A percentile compares a stretch with the other conserved stretches of the same genome.
Conservation (phyloP, 1,139 yeast genomes). For the Lodderomyces elongisporus region DNA sequence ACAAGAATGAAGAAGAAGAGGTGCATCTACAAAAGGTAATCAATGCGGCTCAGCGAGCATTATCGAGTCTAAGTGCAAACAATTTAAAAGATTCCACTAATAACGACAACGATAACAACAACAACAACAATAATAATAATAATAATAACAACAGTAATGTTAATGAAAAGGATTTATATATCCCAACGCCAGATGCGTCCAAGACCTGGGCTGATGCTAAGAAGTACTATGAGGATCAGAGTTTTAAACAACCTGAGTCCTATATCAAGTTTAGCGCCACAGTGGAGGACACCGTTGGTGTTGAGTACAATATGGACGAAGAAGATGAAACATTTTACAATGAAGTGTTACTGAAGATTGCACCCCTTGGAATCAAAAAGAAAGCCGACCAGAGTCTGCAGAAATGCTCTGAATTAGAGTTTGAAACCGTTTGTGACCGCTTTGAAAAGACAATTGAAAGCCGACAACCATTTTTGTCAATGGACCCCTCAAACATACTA, state of each 20-base stretch:
- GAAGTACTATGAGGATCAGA: conserved; percentile 59
- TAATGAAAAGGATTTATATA: conserved; percentile 58
- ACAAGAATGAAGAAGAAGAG: conserved; percentile 95
- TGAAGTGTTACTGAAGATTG: conserved; percentile 32
- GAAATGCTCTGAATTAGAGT: conserved; percentile 70
- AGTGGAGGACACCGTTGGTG: conserved; percentile 88
- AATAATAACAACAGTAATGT: background rate
- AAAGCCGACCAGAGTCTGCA: conserved; percentile 17
- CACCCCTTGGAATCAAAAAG: conserved; percentile 20
- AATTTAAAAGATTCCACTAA: conserved; percentile 5
- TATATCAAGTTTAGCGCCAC: conserved; percentile 91
- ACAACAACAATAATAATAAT: no score
- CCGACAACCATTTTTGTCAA: conserved; percentile 81
- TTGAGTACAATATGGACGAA: conserved; percentile 88
- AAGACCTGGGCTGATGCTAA: conserved; percentile 72
- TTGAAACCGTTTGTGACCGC: conserved; percentile 71
- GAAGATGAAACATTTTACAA: conserved; percentile 66
- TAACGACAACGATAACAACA: no score
- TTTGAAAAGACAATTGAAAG: conserved; percentile 72
- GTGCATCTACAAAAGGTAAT: conserved; percentile 92
- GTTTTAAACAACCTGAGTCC: conserved; percentile 66
- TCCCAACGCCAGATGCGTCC: conserved; percentile 97
- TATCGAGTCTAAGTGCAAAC: conserved; percentile 29
- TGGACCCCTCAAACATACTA: conserved; percentile 77
- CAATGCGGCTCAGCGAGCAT: conserved; percentile 66